Conservation (phyloP, 2,329 filamentous ascomycete species). For the Cercospora citrullina region DNA sequence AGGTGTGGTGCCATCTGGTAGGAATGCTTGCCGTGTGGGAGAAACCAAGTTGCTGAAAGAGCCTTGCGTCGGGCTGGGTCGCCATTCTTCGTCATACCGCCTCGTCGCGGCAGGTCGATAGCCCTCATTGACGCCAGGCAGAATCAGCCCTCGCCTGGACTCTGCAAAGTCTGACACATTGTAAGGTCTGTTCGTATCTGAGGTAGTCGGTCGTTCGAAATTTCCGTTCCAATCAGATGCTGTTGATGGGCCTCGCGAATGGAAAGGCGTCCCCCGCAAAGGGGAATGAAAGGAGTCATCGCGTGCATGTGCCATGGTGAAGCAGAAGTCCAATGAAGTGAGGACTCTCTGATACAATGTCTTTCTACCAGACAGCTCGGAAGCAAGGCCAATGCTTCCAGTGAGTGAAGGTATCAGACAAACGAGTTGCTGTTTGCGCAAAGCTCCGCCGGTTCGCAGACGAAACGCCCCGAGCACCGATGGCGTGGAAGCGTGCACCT, state of each 20-base stretch:
- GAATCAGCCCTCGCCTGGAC: constrained; percentile 23
- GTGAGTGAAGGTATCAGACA: constrained; percentile 1
- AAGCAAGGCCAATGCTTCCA: constrained; percentile 4
- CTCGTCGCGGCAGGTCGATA: neutral
- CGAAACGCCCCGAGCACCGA: neutral
- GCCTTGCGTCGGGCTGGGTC: constrained; percentile 16
- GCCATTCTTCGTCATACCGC: constrained; percentile 16
- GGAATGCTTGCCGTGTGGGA: constrained; percentile 21
- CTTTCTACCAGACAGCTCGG: neutral
- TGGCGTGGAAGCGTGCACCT: neutral
- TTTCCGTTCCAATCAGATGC: constrained; percentile 26
- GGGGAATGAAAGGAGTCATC: constrained; percentile 26
- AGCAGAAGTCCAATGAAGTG: constrained; percentile 6
- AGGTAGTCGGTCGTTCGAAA: constrained; percentile 20
- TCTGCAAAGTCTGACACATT: constrained; percentile 23
- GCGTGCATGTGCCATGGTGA: constrained; percentile 22
- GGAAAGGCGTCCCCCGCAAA: constrained; percentile 22
- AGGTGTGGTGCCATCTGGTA: constrained; percentile 11
- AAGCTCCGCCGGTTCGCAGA: constrained; percentile 17
- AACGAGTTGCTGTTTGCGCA: neutral
- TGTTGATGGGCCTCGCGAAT: constrained; percentile 26
- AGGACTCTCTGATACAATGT: constrained; percentile 4
- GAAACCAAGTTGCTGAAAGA: constrained; percentile 20
- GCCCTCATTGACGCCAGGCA: constrained; percentile 16
- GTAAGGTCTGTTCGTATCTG: constrained; percentile 22